Base-by-base conservation (phyloP, 2,329 filamentous ascomycete genomes). In the Helminthosporium solani region DNA sequence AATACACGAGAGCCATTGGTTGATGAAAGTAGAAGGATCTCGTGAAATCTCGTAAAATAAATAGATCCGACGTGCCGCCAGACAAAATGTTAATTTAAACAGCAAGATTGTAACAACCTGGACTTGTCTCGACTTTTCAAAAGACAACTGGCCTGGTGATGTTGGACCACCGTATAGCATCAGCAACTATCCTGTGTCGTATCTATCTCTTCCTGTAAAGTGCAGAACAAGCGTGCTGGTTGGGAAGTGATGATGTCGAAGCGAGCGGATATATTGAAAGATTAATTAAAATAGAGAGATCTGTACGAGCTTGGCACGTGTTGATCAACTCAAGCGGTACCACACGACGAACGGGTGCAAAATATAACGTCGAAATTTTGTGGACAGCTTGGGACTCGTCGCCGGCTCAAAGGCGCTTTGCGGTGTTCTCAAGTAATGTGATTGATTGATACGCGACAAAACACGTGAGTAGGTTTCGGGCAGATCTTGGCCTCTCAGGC, bases 201-300 rank as follows among this genome's bases (percentile, higher is more conserved):
- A 5, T 42, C 19, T 18, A 18, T 38, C n/a, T 41, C 35, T 40
- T 20, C 21, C 27, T 34, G 18, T 40, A 28, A 5, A 38, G 31
- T 39, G n/a, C 30, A 47, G 35, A 41, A 43, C 20, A 19, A 40
- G 30, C 28, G 31, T 28, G 39, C 44, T 33, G 16, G 19, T 27
- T 50, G 33, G 40, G 48, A 37, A 45, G 35, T 23, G 48, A 53
- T 38, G 54, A 46, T 33, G 23, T 27, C 42, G 46, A 54, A 57
- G 49, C 52, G 49, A 53, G 50, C 37, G 27, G 34, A 44, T 57
- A 57, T 25, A 60, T 57, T 60, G 45, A 27, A n/a, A 31, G 50
- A 40, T 46, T 53, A 59, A 59, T 57, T 12, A 54, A 49, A 52
- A 49, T 56, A 56, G 20, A 57, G 14, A 49, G 40, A 28, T 33